These are phyloP conservation scores for Puccinia polysora DNA, from an alignment of 1,284 basidiomycete species.

Conservation along the genomic window DNA sequence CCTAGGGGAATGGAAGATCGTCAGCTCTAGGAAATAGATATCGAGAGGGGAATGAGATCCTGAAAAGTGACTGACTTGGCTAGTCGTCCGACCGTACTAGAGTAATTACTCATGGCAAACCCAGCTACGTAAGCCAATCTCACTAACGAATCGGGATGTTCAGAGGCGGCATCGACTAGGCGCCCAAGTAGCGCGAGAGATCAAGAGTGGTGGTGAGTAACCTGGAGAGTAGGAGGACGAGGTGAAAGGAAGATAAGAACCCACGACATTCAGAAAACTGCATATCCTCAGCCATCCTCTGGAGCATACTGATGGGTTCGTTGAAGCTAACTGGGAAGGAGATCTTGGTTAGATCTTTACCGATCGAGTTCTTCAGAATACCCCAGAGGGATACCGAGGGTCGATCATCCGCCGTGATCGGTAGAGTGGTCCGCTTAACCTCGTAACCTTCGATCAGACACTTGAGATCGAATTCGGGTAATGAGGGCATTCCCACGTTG, in stretches of 20 bases:
- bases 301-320: slow-evolving; percentile 92
- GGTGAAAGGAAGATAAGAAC: slow-evolving; percentile 51
- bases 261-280: slow-evolving; percentile 86
- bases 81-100: slow-evolving; percentile 68
- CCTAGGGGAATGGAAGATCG: slow-evolving; percentile 51
- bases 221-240: background rate
- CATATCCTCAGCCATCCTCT: slow-evolving; percentile 77
- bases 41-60: background rate
- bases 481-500: slow-evolving; percentile 45
- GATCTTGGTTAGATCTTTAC: slow-evolving; percentile 94
- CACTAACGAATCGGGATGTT: slow-evolving; percentile 70
- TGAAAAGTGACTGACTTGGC: slow-evolving; percentile 47
- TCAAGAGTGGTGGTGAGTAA: too few relatives aligned
- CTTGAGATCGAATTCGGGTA: slow-evolving; percentile 48
- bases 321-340: slow-evolving; percentile 92
- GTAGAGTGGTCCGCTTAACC: slow-evolving; percentile 63
- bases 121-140: slow-evolving; percentile 90
- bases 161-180: slow-evolving; percentile 81
- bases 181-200: too few relatives aligned
- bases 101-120: slow-evolving; percentile 98
- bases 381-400: slow-evolving; percentile 91
- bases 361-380: slow-evolving; percentile 91
- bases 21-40: slow-evolving; percentile 75
- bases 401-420: slow-evolving; percentile 71
- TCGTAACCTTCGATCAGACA: slow-evolving; percentile 64